Percentiles rank a stretch among this genome's conserved stretches.
These are phyloP conservation scores for Nannizziopsis arthrosporioides DNA, from an alignment of 2,329 filamentous ascomycete species.

Conservation along the genomic window DNA sequence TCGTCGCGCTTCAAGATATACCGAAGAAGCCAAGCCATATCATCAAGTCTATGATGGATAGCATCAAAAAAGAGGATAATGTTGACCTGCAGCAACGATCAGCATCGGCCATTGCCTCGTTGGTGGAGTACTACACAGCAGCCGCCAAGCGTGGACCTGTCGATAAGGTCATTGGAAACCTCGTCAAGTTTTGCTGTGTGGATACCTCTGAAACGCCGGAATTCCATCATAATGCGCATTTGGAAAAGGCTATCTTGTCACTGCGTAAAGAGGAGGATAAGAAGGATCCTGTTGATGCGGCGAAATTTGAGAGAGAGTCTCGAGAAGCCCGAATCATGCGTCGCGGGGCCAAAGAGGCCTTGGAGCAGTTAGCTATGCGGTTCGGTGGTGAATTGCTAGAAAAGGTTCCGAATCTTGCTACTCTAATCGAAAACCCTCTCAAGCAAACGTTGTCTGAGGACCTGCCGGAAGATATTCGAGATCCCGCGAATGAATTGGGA, in stretches of 20 bases:
- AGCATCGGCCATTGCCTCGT: conserved; percentile 66
- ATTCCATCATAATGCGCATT: conserved; percentile 68
- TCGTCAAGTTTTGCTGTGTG: conserved; percentile 95
- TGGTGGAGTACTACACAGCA: conserved; percentile 76
- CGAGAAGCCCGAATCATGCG: conserved; percentile 81
- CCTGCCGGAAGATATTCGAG: conserved; percentile 59
- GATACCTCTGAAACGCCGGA: conserved; percentile 96
- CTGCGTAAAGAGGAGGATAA: conserved; percentile 96
- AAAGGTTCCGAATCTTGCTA: conserved; percentile 70
- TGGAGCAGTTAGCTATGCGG: conserved; percentile 71
- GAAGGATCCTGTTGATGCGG: conserved; percentile 81
- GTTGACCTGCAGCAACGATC: conserved; percentile 76
- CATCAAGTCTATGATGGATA: conserved; percentile 98
- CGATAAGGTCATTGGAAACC: conserved; percentile 88
- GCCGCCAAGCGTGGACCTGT: conserved; percentile 72
- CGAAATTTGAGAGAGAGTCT: conserved; percentile 78
- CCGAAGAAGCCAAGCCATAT: conserved; percentile 88
- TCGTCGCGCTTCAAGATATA: conserved; percentile 75
- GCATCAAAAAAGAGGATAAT: conserved; percentile 90
- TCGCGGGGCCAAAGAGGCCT: conserved; percentile 82
- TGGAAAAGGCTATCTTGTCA: conserved; percentile 74
- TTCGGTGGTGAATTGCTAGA: conserved; percentile 69
- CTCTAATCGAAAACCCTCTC: conserved; percentile 72
- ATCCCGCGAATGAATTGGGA: conserved; percentile 63
- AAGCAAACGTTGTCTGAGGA: conserved; percentile 59